phyloP scores from a whole-genome alignment of 371 early-diverging fungal species.

The Mucor saturninus region DNA sequence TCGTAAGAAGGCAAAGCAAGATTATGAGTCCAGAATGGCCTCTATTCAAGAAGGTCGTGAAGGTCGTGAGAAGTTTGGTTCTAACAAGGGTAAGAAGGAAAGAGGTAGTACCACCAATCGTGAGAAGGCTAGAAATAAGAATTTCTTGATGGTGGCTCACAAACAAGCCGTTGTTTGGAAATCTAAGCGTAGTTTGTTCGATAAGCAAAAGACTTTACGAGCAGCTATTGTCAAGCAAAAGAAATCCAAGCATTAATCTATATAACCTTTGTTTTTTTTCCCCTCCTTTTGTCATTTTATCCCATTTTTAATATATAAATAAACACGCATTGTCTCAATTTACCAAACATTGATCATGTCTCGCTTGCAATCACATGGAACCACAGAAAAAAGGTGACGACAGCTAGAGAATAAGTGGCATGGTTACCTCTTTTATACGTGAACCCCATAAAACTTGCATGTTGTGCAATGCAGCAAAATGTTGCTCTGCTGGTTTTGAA shows the following conservation, averaged over 20 bases:
- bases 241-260: slow-evolving; percentile 50
- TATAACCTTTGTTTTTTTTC: slow-evolving; percentile 12
- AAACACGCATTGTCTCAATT: slow-evolving; percentile 13
- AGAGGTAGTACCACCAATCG: slow-evolving; percentile 84
- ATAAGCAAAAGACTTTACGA: slow-evolving; percentile 79
- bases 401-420: no score
- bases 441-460: no score
- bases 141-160: slow-evolving; percentile 94
- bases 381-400: no score
- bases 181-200: slow-evolving; percentile 79
- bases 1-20: slow-evolving; percentile 88
- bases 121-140: slow-evolving; percentile 93
- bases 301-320: slow-evolving; percentile 4
- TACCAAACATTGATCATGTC: not conserved
- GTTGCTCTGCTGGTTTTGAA: no score
- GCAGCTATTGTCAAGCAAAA: slow-evolving; percentile 73
- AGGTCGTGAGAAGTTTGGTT: slow-evolving; percentile 90
- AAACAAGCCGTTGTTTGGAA: slow-evolving; percentile 84
- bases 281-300: not conserved
- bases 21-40: slow-evolving; percentile 90
- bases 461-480: no score
- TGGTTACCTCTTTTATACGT: no score
- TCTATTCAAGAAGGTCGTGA: slow-evolving; percentile 87
- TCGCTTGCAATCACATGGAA: no score
- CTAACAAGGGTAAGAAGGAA: slow-evolving; percentile 83